Conservation (phyloP, 306 rosid genomes). For the Medicago lupulina region DNA sequence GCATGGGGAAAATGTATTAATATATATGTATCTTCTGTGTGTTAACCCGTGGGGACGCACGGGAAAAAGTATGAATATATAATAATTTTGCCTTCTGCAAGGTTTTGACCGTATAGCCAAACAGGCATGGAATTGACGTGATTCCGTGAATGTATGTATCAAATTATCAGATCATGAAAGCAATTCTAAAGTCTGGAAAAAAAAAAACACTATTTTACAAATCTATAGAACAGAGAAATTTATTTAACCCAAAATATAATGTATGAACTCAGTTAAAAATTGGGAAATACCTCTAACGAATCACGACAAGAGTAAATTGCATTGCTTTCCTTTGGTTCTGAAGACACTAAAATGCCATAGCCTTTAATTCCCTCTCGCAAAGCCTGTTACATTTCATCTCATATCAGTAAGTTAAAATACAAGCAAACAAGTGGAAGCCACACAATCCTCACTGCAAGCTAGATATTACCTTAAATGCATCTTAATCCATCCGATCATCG, state of each 20-base stretch:
- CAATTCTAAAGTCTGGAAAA: too few species aligned
- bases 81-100: too few species aligned
- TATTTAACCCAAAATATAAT: background rate
- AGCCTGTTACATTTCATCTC: conserved; percentile 57
- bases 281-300: conserved; percentile 78
- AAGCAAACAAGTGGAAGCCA: background rate
- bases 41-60: too few species aligned
- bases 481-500: conserved; percentile 96
- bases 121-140: too few species aligned
- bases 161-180: too few species aligned
- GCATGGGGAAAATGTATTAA: too few species aligned
- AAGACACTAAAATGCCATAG: conserved; percentile 83
- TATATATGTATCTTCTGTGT: too few species aligned
- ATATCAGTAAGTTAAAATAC: conserved; percentile 19
- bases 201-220: too few species aligned
- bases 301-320: conserved; percentile 85
- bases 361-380: conserved; percentile 74
- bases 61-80: too few species aligned
- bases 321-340: conserved; percentile 80
- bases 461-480: conserved; percentile 78
- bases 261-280: background rate
- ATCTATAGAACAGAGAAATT: background rate
- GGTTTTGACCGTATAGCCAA: too few species aligned
- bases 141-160: too few species aligned
- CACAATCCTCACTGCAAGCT: background rate